A percentile compares a stretch with the other conserved stretches of the same genome.
Conservation (phyloP, 306 rosid species). For the Castanopsis chinensis region DNA sequence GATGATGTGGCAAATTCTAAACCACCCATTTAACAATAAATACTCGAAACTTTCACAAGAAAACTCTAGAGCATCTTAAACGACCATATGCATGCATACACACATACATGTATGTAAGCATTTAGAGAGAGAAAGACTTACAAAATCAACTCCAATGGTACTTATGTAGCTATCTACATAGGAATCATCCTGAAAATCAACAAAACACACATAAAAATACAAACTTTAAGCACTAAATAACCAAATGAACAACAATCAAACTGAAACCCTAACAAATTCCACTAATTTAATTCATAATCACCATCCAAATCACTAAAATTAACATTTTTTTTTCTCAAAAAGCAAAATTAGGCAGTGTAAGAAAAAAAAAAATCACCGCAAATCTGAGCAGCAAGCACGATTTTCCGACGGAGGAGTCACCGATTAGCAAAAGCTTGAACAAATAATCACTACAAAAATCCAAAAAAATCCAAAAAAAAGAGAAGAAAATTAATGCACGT, state of each 20-base stretch:
- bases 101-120: neutral
- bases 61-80: too few relatives aligned
- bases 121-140: slow-evolving; percentile 20
- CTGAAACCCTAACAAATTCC: slow-evolving; percentile 15
- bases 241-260: neutral
- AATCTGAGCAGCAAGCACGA: slow-evolving; percentile 93
- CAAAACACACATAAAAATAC: neutral
- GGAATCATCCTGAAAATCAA: slow-evolving; percentile 68
- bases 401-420: slow-evolving; percentile 96
- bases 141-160: slow-evolving; percentile 98
- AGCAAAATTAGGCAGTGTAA: neutral
- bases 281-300: neutral
- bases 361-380: slow-evolving; percentile 46
- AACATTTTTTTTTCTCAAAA: too few relatives aligned
- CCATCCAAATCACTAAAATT: neutral
- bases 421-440: slow-evolving; percentile 88
- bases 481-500: neutral
- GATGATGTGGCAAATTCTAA: too few relatives aligned
- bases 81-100: neutral
- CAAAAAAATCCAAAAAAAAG: neutral
- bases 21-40: too few relatives aligned
- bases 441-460: slow-evolving; percentile 69
- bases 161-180: slow-evolving; percentile 94
- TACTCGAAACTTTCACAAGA: too few relatives aligned
- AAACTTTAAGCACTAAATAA: neutral